Conservation (phyloP, 768 basidiomycete species). For the Peribolospora baueri region DNA sequence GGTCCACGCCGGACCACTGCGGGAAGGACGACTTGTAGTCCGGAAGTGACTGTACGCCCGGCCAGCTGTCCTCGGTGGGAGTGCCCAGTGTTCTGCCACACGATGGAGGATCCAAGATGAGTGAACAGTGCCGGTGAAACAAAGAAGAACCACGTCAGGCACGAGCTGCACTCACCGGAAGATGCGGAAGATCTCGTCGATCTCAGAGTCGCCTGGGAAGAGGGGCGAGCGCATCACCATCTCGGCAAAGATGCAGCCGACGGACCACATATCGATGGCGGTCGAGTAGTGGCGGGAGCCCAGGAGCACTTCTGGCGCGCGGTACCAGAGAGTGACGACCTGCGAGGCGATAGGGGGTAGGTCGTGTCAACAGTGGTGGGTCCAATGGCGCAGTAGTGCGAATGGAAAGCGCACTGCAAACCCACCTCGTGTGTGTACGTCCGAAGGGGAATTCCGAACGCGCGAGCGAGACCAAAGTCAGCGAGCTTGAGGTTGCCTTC, state of each 20-base stretch:
- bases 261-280: slow-evolving; percentile 99
- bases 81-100: slow-evolving; percentile 62
- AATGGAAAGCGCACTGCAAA: neutral
- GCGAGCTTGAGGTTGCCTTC: slow-evolving; percentile 77
- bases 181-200: slow-evolving; percentile 98
- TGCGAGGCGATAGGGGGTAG: slow-evolving; percentile 18
- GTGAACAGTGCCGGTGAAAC: neutral
- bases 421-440: slow-evolving; percentile 96
- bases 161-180: slow-evolving; percentile 42
- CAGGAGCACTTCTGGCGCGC: slow-evolving; percentile 87
- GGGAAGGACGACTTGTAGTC: slow-evolving; percentile 97
- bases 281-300: slow-evolving; percentile 92
- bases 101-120: slow-evolving; percentile 1
- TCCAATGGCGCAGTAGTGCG: neutral
- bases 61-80: slow-evolving; percentile 75
- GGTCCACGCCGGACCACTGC: slow-evolving; percentile 62
- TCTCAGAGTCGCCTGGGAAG: slow-evolving; percentile 98
- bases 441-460: slow-evolving; percentile 92
- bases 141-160: neutral
- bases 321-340: slow-evolving; percentile 99
- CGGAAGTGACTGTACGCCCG: slow-evolving; percentile 59
- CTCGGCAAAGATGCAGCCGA: slow-evolving; percentile 91
- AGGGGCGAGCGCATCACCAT: slow-evolving; percentile 80
- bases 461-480: slow-evolving; percentile 85
- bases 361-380: neutral